These are phyloP conservation scores for Pythium phragmiticola DNA, from an alignment of 352 stramenopile species.

Conservation along the genomic window DNA sequence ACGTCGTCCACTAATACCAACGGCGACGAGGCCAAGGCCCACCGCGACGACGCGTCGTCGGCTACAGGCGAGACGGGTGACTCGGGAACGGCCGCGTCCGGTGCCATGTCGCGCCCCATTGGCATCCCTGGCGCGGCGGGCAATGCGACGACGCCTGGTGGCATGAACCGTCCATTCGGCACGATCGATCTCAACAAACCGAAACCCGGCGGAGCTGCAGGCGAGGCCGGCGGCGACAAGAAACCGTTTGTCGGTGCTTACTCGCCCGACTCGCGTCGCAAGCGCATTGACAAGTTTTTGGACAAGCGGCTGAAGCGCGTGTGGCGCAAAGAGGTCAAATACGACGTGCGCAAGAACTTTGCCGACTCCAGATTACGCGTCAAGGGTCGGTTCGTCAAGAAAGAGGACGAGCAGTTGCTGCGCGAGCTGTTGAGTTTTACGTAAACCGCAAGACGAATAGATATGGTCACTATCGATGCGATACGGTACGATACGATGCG, in stretches of 20 bases:
- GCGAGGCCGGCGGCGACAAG: not conserved
- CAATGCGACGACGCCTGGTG: conserved; percentile 2
- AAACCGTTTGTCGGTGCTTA: not conserved
- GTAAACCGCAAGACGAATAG: too few species aligned
- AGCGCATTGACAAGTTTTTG: too few species aligned
- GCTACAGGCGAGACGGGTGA: conserved; percentile 4
- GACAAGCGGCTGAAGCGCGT: too few species aligned
- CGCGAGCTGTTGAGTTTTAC: too few species aligned
- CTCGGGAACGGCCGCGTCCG: conserved; percentile 26
- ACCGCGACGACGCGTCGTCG: conserved; percentile 6
- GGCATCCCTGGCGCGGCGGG: conserved; percentile 64
- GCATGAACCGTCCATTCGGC: conserved; percentile 39
- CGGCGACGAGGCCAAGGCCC: conserved; percentile 26
- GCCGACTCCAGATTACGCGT: too few species aligned
- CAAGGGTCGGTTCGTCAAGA: too few species aligned
- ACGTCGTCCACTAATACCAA: conserved; percentile 22
- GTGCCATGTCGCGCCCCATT: conserved; percentile 61
- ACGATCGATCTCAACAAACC: conserved; percentile 41
- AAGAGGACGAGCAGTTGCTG: too few species aligned
- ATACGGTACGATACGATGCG: too few species aligned
- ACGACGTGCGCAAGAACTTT: too few species aligned
- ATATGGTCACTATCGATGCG: too few species aligned
- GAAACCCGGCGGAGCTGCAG: conserved; percentile 25
- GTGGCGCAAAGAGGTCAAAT: too few species aligned
- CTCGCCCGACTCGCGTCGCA: too few species aligned